Percentiles rank a stretch among this genome's conserved stretches.
These are phyloP conservation scores for Heimioporus retisporus DNA, from an alignment of 1,284 basidiomycete species.

Conservation along the genomic window DNA sequence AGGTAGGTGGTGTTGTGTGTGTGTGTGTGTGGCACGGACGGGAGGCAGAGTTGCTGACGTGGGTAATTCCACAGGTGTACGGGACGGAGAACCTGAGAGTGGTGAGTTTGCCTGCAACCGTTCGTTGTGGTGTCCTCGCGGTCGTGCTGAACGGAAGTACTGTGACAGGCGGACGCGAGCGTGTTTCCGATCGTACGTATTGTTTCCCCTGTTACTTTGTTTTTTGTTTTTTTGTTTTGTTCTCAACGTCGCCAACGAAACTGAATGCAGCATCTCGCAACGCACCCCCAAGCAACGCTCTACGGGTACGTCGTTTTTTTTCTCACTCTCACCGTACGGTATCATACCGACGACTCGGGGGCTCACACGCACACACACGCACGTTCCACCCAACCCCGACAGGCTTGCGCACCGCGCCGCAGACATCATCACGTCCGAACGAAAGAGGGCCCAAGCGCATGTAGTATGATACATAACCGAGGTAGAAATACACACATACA, in stretches of 20 bases:
- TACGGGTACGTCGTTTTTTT: constrained; percentile 15
- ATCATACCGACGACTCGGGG: not conserved
- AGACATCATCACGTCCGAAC: constrained; percentile 26
- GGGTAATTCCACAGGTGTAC: constrained; percentile 11
- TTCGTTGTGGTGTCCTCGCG: no score
- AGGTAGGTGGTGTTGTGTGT: constrained; percentile 6
- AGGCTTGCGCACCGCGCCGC: constrained; percentile 25
- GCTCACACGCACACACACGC: no score
- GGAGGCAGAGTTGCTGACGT: no score
- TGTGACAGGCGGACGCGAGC: constrained; percentile 31
- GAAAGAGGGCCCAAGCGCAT: not conserved
- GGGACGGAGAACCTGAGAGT: constrained; percentile 30
- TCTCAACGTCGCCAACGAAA: no score
- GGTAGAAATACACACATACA: no score
- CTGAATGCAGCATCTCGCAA: constrained; percentile 18
- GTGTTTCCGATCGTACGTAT: constrained; percentile 28
- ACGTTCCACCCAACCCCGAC: not conserved
- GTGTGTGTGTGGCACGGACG: no score
- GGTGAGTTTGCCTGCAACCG: no score
- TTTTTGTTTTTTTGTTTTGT: no score
- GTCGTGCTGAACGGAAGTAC: no score
- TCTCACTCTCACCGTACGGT: no score
- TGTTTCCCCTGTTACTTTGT: no score
- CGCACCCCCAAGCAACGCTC: constrained; percentile 28
- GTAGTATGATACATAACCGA: no score